Evolutionary conservation across 306 rosid genomes (phyloP).

Genomic region (Carpinus fangiana): DNA sequence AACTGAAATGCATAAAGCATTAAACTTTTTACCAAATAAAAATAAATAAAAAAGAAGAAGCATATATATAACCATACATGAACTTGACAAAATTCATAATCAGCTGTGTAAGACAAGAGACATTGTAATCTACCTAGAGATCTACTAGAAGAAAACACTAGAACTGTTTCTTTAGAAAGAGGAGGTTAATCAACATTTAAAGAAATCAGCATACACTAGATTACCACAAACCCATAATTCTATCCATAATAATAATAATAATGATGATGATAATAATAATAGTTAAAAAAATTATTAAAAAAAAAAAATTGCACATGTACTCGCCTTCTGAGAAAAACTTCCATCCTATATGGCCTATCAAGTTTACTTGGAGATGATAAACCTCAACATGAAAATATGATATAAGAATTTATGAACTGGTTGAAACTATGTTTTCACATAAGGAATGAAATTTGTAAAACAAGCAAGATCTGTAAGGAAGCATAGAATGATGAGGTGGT

Average conservation of each 20-base stretch:
- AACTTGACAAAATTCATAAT: not conserved
- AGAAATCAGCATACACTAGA: not conserved
- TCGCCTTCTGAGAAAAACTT: not conserved
- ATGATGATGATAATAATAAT: too few species aligned
- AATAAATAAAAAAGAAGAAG: not conserved
- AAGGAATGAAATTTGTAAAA: not conserved
- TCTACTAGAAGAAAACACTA: not conserved
- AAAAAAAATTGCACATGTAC: too few species aligned
- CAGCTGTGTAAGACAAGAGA: not conserved
- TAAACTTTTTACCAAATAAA: not conserved
- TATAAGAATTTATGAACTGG: not conserved
- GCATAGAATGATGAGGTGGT: not conserved
- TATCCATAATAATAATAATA: too few species aligned
- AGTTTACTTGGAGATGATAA: not conserved
- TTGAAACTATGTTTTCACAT: not conserved
- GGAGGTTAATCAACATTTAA: not conserved
- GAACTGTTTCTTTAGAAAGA: not conserved
- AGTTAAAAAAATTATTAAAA: too few species aligned
- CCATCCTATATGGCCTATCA: not conserved
- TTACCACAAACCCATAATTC: not conserved
- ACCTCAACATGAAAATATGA: not conserved
- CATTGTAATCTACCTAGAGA: not conserved
- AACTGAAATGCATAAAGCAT: constrained; percentile 55
- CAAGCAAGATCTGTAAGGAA: not conserved
- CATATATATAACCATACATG: not conserved